These are phyloP conservation scores for Cryptosporidium viatorum DNA, from an alignment of 169 alveolate genomes.

Conservation along the genomic window DNA sequence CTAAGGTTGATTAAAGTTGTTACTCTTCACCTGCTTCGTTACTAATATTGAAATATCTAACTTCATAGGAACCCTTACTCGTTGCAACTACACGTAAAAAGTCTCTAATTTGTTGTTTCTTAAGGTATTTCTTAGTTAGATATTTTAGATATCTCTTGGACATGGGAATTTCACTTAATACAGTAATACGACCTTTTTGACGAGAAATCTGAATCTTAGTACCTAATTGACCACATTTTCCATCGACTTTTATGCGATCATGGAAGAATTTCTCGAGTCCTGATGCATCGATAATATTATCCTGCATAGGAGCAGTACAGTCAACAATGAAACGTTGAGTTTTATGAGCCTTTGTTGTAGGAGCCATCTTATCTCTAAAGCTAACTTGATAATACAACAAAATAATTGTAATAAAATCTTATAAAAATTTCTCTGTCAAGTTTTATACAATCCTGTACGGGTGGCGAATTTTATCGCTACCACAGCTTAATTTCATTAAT, in stretches of 20 bases:
- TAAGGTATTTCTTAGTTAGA: conserved; percentile 97
- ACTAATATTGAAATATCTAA: conserved; percentile 91
- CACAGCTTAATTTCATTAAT: background rate
- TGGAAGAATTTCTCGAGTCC: conserved; percentile 94
- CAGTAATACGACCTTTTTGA: conserved; percentile 90
- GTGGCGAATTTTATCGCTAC: background rate
- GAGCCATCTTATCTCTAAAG: conserved; percentile 39
- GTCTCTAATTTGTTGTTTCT: conserved; percentile 97
- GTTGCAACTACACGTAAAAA: conserved; percentile 96
- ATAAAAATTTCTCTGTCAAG: background rate
- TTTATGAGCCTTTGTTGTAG: conserved; percentile 37
- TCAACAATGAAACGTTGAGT: conserved; percentile 81
- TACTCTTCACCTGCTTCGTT: conserved; percentile 89
- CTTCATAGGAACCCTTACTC: conserved; percentile 91
- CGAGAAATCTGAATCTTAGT: conserved; percentile 89
- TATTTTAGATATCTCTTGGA: conserved; percentile 98
- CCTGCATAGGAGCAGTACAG: conserved; percentile 94
- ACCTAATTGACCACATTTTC: conserved; percentile 96
- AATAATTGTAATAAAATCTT: background rate
- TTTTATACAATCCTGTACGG: background rate
- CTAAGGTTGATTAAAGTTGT: background rate
- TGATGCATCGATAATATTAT: conserved; percentile 90
- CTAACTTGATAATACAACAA: background rate
- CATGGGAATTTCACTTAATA: conserved; percentile 95
- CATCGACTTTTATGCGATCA: conserved; percentile 94